phyloP scores from a whole-genome alignment of 768 basidiomycete genomes.

The Trametes maxima region DNA sequence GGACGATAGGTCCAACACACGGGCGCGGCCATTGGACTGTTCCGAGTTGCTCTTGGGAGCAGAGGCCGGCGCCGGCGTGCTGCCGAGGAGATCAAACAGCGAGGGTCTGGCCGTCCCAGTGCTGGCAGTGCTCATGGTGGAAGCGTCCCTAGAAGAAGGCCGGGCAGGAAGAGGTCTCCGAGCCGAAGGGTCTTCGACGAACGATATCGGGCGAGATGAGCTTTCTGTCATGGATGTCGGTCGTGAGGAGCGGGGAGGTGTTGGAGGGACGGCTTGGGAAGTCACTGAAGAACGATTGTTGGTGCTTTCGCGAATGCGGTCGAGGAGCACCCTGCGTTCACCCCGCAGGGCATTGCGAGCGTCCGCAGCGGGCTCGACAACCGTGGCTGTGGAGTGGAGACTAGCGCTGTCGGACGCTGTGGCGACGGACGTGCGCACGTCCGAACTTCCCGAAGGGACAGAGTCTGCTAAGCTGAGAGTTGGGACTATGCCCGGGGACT shows the following conservation, averaged over 20 bases:
- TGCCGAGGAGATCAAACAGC: slow-evolving; percentile 24
- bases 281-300: slow-evolving; percentile 6
- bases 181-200: not conserved
- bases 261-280: slow-evolving; percentile 21
- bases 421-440: not conserved
- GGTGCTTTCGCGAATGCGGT: slow-evolving; percentile 29
- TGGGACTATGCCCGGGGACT: slow-evolving; percentile 29
- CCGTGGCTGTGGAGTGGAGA: slow-evolving; percentile 18
- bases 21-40: not conserved
- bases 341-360: slow-evolving; percentile 5
- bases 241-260: slow-evolving; percentile 16
- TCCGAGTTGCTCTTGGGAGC: not conserved
- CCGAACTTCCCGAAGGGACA: slow-evolving; percentile 35
- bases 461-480: slow-evolving; percentile 45
- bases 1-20: too few species aligned
- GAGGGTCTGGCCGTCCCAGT: slow-evolving; percentile 24
- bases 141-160: slow-evolving; percentile 7
- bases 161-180: slow-evolving; percentile 20
- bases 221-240: slow-evolving; percentile 19
- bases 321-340: slow-evolving; percentile 25
- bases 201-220: slow-evolving; percentile 12
- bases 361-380: slow-evolving; percentile 21
- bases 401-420: slow-evolving; percentile 12
- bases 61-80: not conserved
- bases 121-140: slow-evolving; percentile 9